Evolutionary conservation across 2,329 filamentous ascomycete genomes (phyloP).

Genomic region (Juglanconis juglandina): DNA sequence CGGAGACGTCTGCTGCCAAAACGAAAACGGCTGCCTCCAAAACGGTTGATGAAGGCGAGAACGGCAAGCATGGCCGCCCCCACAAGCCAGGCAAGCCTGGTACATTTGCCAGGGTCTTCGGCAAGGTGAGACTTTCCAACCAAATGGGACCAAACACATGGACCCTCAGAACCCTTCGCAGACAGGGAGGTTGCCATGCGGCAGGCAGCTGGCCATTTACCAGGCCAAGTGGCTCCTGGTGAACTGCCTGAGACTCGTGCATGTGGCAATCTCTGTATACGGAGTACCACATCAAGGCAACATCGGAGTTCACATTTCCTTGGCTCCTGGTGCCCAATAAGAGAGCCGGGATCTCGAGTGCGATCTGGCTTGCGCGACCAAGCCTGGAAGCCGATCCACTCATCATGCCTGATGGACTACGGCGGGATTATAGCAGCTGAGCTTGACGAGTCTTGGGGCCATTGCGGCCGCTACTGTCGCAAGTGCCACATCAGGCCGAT

Average conservation of each 20-base stretch:
- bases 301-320: no score
- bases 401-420: constrained; percentile 5
- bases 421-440: no score
- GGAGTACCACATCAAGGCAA: no score
- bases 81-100: background rate
- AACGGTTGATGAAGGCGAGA: background rate
- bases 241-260: no score
- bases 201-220: no score
- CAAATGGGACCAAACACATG: background rate
- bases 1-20: no score
- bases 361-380: no score
- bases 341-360: background rate
- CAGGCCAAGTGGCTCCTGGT: no score
- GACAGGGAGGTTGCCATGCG: no score
- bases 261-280: no score
- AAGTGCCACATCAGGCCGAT: constrained; percentile 11
- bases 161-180: background rate
- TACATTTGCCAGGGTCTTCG: background rate
- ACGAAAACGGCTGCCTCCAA: background rate
- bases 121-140: constrained; percentile 10
- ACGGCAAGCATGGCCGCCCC: background rate
- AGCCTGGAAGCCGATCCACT: background rate
- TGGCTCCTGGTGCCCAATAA: background rate
- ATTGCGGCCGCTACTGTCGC: background rate
- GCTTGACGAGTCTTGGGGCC: no score